phyloP scores from a whole-genome alignment of 768 basidiomycete genomes.

The Hypholoma fasciculare region DNA sequence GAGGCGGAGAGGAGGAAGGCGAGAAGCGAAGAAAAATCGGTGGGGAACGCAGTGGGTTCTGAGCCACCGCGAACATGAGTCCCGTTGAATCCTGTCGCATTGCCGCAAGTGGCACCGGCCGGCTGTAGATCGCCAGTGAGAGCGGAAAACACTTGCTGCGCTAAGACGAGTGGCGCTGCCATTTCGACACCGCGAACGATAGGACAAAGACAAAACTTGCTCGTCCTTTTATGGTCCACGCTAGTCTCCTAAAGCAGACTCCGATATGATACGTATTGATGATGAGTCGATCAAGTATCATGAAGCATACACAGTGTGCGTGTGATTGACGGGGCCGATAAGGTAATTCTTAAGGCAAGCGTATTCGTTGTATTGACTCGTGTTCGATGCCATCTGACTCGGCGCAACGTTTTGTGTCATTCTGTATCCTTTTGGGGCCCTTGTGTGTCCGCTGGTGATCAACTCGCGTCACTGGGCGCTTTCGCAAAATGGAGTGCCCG shows the following conservation, averaged over 20 bases:
- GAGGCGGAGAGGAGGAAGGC: slow-evolving; percentile 50
- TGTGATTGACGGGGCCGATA: no score
- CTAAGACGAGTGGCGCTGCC: slow-evolving; percentile 25
- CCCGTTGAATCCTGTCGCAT: slow-evolving; percentile 12
- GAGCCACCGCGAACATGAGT: slow-evolving; percentile 12
- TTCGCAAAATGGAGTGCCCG: no score
- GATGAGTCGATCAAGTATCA: no score
- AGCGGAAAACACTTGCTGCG: slow-evolving; percentile 22
- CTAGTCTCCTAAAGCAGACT: no score
- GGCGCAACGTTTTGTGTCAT: not conserved
- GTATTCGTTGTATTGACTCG: not conserved
- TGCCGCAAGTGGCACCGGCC: slow-evolving; percentile 4
- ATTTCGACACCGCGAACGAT: slow-evolving; percentile 6
- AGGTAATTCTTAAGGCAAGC: no score
- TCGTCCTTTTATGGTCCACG: not conserved
- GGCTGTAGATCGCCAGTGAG: slow-evolving; percentile 2
- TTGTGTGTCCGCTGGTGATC: no score
- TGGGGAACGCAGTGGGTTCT: slow-evolving; percentile 14
- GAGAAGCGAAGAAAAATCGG: slow-evolving; percentile 32
- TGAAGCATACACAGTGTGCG: not conserved
- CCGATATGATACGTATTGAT: no score
- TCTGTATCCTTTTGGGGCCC: no score
- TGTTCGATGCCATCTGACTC: not conserved
- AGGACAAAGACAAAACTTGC: not conserved
- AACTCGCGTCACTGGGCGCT: no score